Base-by-base conservation (phyloP, 306 rosid genomes). In the Potentilla sterilis region DNA sequence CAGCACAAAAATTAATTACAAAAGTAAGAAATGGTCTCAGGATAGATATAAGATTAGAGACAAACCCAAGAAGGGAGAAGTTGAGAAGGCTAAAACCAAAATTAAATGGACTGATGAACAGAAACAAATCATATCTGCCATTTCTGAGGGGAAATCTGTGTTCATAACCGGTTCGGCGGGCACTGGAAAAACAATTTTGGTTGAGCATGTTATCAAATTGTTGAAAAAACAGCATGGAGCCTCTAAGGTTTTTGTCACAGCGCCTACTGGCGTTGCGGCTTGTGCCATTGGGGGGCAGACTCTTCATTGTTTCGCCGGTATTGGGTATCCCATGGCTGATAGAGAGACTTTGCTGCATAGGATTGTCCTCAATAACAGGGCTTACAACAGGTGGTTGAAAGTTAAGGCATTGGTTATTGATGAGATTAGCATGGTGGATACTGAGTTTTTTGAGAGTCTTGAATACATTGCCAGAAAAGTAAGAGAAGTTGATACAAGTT, bases 161-260 rank as follows among this genome's bases (percentile, higher is more conserved):
- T 88, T 86, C 87, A 77, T 88, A 74, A 79, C 89, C 11, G 89
- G 89, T 63, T 82, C 92, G 0, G 89, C 89, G 15, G 89, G 89
- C 55, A 83, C 92, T 6, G 88, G 92, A 7, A 86, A 86, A 41
- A 86, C 89, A 15, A 22, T 75, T 7, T 55, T 88, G 82, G 48
- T 88, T 28, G 7, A 67, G 41, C 82, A 84, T 67, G 15, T 83
- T 55, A 84, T 89, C 57, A 75, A 70, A 28, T 5, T 48, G 11
- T 67, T 82, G 59, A 82, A 43, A 55, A 85, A 38, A 73, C n/a
- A 65, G 67, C 79, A 82, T 42, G 22, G n/a, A 48, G 78, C 61
- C 13, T 83, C 90, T 7, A 12, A 58, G 75, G 94, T 89, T 67
- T 80, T 61, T 81, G 83, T 81, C 68, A 85, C 90, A 3, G 88